Evolutionary conservation across 352 stramenopile genomes (phyloP), one percentile per base, ranked within the genome.

Genomic region (Pythium guiyangense): DNA sequence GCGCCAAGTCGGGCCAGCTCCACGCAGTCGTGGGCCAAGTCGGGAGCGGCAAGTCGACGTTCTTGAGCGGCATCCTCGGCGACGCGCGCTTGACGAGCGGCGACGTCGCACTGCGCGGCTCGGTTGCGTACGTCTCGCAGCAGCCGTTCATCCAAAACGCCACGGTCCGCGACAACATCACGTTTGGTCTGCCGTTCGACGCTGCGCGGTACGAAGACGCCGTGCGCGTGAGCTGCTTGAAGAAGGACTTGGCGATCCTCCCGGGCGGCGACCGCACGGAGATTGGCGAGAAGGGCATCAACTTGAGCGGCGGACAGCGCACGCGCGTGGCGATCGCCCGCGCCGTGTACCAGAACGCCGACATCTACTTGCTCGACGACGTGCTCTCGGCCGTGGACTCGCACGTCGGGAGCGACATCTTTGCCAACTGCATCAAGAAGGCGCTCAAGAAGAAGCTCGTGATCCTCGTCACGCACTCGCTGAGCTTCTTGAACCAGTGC

Each of bases 281-380:
- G 71, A 99, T 99, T 49, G 97, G 97, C 9, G 96, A 99, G 74
- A 97, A 97, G 60, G 97, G 97, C 1, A 96, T 99, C 46, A 99
- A 98, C 65, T 71, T n/a, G n/a, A n/a, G n/a, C n/a, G n/a, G n/a
- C n/a, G n/a, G n/a, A n/a, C n/a, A n/a, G n/a, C n/a, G n/a, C 54
- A 88, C 79, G 35, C 83, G 95, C 54, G 86, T 98, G 10, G 85
- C 87, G 11, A 74, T 99, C 4, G 97, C 97, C 35, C 82, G 97
- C 25, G 93, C 91, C 0, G 84, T 98, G 40, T 99, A 99, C 77
- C 72, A 87, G 56, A 67, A 97, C 51, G 82, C 92, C 2, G 95
- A 99, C 57, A 85, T 99, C 44, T 98, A 97, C 69, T 58, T 99
- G 17, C 71, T 99, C 20, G 97, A 99, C 63, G 96, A 99, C 64